Base-by-base conservation (phyloP, 768 basidiomycete species). In the Pilatotrama ljubarskyi region DNA sequence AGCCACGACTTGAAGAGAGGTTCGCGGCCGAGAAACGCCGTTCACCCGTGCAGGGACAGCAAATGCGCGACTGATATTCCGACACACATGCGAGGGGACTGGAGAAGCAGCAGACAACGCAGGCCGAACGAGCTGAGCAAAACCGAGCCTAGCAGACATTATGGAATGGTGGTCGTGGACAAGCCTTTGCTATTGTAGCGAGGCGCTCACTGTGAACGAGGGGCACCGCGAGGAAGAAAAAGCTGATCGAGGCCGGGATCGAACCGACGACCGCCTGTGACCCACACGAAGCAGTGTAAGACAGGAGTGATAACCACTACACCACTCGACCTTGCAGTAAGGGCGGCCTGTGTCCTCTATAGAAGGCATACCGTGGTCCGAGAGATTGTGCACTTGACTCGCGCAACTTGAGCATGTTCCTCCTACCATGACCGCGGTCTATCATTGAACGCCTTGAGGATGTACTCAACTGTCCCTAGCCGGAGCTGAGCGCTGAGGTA, bases 221-320 rank as follows among this genome's bases (percentile, higher is more conserved):
- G n/a, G n/a, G n/a, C n/a, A n/a, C n/a, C n/a, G n/a, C n/a, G n/a
- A n/a, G n/a, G n/a, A n/a, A 5, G 6, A 60, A 36, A 65, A 59
- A 24, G 46, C 20, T 67, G 66, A 58, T 67, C 64, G 64, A 63
- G 64, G 66, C 61, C 66, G 66, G 66, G 62, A 61, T 65, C 64
- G 66, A 65, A 65, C 66, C 66, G 63, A 62, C 63, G 66, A 64
- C 66, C 66, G 66, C 59, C 54, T 65, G 64, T 64, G 29, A 32
- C 29, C 29, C 29, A 32, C 29, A 32, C 29, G 10, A 32, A 5
- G 5, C 29, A 32, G 64, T 66, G 64, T 67, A 67, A 67, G 63
- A 62, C 64, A 67, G 53, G 61, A 52, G 64, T 65, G 63, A 67
- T 65, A 67, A 65, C 64, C 66, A 67, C 66, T 67, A 65, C 63